Evolutionary conservation across 2,329 filamentous ascomycete species (phyloP).

Genomic region (Pseudogymnoascus sp.): DNA sequence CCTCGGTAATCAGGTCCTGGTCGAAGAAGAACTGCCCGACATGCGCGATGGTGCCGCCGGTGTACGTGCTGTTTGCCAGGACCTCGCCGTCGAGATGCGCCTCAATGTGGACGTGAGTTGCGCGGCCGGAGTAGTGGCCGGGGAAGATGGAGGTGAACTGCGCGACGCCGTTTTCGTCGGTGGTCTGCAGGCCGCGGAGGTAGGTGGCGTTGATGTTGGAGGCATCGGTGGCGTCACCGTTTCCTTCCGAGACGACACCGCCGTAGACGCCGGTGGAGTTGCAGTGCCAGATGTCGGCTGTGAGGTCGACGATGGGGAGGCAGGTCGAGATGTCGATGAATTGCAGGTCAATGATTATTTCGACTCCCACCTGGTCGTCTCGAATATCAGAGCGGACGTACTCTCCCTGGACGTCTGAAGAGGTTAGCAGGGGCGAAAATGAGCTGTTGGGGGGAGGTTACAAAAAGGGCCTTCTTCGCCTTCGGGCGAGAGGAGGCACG

Average conservation of each 20-base stretch:
- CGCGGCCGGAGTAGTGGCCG: constrained; percentile 37
- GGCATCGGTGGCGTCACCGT: constrained; percentile 34
- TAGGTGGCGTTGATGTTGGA: constrained; percentile 33
- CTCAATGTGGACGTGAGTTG: constrained; percentile 42
- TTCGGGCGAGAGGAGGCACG: constrained; percentile 28
- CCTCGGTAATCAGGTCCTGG: constrained; percentile 43
- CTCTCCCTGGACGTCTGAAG: constrained; percentile 30
- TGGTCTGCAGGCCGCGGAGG: constrained; percentile 35
- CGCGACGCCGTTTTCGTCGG: constrained; percentile 34
- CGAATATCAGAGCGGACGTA: constrained; percentile 31
- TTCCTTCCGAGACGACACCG: constrained; percentile 36
- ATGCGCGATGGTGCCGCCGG: constrained; percentile 44
- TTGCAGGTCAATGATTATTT: constrained; percentile 39
- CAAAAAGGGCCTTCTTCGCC: constrained; percentile 31
- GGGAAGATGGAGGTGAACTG: constrained; percentile 36
- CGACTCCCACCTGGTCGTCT: constrained; percentile 31
- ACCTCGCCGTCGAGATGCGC: constrained; percentile 34
- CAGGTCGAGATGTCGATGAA: constrained; percentile 47
- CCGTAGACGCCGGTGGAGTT: constrained; percentile 42
- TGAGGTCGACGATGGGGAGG: constrained; percentile 39
- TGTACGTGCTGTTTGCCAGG: constrained; percentile 38
- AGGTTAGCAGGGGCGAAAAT: constrained; percentile 11
- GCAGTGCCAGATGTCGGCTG: constrained; percentile 44
- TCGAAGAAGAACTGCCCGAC: constrained; percentile 60
- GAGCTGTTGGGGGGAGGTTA: background rate